Conservation (phyloP, 1,139 yeast genomes). For the Yamadazyma atlantica region DNA sequence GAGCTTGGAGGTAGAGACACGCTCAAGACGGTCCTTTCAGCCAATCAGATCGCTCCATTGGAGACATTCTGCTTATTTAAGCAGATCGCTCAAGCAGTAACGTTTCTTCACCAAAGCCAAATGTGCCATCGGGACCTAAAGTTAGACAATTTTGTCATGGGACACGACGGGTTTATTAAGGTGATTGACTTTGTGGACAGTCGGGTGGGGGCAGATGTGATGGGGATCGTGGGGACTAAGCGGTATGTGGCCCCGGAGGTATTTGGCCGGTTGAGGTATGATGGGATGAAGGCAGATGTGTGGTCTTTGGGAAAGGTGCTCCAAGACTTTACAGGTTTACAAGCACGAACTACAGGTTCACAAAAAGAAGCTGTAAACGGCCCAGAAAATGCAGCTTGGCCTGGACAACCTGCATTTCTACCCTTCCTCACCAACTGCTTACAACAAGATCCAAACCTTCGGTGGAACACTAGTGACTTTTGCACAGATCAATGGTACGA, state of each 20-base stretch:
- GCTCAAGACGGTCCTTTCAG: conserved; percentile 14
- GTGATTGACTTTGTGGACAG: conserved; percentile 36
- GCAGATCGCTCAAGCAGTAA: conserved; percentile 32
- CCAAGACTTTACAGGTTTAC: conserved; percentile 33
- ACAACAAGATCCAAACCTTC: no score
- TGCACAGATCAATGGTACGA: no score
- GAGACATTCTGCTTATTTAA: conserved; percentile 31
- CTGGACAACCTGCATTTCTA: no score
- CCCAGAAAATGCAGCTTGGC: no score
- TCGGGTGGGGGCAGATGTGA: no score
- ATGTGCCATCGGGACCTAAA: conserved; percentile 46
- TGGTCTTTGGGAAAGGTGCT: conserved; percentile 53
- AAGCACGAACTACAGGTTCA: no score
- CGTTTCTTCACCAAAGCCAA: conserved; percentile 30
- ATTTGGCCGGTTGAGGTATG: conserved; percentile 31
- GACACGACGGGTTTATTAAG: conserved; percentile 25
- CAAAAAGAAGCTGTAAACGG: no score
- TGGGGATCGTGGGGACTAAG: conserved; percentile 55
- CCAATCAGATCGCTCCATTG: neutral
- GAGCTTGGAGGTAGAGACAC: conserved; percentile 33
- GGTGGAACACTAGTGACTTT: no score
- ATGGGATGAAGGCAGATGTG: conserved; percentile 42
- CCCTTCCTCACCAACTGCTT: no score
- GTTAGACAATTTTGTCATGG: conserved; percentile 37
- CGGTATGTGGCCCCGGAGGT: conserved; percentile 51